Evolutionary conservation across 805 yeast genomes (phyloP), one percentile per base, ranked within the genome.

Genomic region (Wickerhamomyces subpelliculosus): DNA sequence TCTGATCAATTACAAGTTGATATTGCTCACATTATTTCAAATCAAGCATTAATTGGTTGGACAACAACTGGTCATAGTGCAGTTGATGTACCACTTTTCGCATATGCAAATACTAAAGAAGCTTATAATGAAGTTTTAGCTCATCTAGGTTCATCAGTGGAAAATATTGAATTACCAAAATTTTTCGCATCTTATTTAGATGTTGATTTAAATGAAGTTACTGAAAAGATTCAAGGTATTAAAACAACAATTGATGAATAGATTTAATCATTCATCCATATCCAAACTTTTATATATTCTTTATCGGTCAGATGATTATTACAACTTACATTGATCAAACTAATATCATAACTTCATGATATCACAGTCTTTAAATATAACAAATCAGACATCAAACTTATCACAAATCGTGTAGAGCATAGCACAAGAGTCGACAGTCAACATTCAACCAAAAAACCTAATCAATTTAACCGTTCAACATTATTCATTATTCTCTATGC

Each of bases 61-160:
- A 72, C 94, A n/a, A 84, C 96, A 0, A 89, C 84, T 49, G 97
- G 96, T 23, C 97, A 89, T 60, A 79, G 94, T 12, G 96, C 95
- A 0, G 95, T 86, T 18, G 97, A 89, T 60, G 95, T 89, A 32
- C 88, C 89, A 54, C 78, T 89, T 35, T 89, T 86, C 57, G 95
- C 82, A 1, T 73, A 79, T 57, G 72, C 87, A 27, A 80, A 81
- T 51, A 75, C 73, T 17, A 66, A 68, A 37, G 57, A 62, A 16
- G 70, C 79, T 25, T 62, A 60, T 51, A 39, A 51, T 18, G 51
- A 67, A 46, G 50, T 72, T 16, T 51, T 65, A 41, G 56, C 69
- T n/a, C 66, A 74, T n/a, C 64, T 87, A 38, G 73, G 72, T 23
- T 96, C 97, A 8, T 83, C 81, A 56, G 81, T 76, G 49, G 97